Conservation (phyloP, 2,329 filamentous ascomycete genomes). For the Trichoderma hamatum region DNA sequence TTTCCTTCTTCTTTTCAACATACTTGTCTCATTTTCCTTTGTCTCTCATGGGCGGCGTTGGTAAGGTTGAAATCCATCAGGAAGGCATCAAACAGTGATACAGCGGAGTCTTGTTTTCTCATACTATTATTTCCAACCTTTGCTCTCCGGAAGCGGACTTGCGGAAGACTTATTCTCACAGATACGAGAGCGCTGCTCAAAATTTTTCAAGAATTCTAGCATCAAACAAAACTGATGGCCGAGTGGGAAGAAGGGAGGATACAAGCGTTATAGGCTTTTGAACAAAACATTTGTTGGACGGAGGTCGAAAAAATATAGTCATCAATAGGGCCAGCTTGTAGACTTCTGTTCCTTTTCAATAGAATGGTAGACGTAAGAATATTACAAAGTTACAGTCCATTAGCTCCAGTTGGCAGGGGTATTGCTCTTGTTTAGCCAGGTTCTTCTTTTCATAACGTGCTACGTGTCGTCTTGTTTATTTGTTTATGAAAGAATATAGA, state of each 20-base stretch:
- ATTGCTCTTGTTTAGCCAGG: no score
- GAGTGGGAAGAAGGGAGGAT: neutral
- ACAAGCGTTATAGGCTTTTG: neutral
- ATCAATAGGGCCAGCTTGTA: neutral
- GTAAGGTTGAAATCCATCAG: slow-evolving; percentile 3
- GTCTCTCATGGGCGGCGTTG: slow-evolving; percentile 19
- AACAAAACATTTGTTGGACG: neutral
- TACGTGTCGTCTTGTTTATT: neutral
- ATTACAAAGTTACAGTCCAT: neutral
- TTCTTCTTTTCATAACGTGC: neutral
- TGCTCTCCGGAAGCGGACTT: neutral
- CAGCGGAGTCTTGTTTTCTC: slow-evolving; percentile 11
- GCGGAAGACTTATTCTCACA: neutral
- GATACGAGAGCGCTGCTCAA: neutral
- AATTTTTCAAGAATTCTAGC: neutral
- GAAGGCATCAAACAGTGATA: slow-evolving; percentile 20
- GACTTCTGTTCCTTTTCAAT: neutral
- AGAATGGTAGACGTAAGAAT: slow-evolving; percentile 7
- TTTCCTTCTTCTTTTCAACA: no score
- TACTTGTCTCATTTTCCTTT: neutral
- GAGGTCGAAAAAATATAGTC: neutral
- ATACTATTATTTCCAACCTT: neutral
- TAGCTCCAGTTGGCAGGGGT: neutral
- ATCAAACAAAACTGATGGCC: neutral
- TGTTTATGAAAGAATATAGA: no score